Evolutionary conservation across 2,329 filamentous ascomycete species (phyloP), one percentile per base, ranked within the genome.

Genomic region (Paramyrothecium roridum): DNA sequence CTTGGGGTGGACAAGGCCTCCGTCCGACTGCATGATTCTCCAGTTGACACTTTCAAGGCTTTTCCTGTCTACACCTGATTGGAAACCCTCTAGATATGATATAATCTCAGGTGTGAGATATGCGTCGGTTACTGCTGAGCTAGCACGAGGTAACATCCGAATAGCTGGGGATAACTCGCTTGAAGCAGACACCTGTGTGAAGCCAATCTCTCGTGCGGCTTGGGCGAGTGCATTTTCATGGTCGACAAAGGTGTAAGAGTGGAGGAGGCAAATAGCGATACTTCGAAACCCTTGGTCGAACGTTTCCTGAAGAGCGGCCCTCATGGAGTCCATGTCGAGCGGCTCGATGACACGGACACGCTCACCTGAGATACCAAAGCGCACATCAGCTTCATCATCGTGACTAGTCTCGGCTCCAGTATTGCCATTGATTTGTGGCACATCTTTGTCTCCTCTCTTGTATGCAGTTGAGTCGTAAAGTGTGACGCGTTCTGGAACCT

Each of bases 401-500:
- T n/a, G n/a, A n/a, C n/a, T n/a, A n/a, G n/a, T n/a, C n/a, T n/a
- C n/a, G n/a, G n/a, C n/a, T n/a, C n/a, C n/a, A n/a, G n/a, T n/a
- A n/a, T n/a, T n/a, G n/a, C n/a, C n/a, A n/a, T n/a, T n/a, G n/a
- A n/a, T n/a, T n/a, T n/a, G n/a, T n/a, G n/a, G n/a, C n/a, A n/a
- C n/a, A n/a, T n/a, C n/a, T n/a, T n/a, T n/a, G n/a, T n/a, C n/a
- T n/a, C n/a, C n/a, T n/a, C n/a, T n/a, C n/a, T n/a, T n/a, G n/a
- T n/a, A n/a, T n/a, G n/a, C n/a, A 0, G 85, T 83, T 63, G 88
- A 90, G 63, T 89, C 86, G 62, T 90, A 87, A 52, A 90, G 69
- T 0, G 87, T 89, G 10, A 90, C 86, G 47, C 88, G 76, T 73
- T 90, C 87, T 53, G 89, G 84, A 22, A 90, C 80, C 69, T 90